Conservation (phyloP, 169 alveolate species). For the Eimeria maxima region DNA sequence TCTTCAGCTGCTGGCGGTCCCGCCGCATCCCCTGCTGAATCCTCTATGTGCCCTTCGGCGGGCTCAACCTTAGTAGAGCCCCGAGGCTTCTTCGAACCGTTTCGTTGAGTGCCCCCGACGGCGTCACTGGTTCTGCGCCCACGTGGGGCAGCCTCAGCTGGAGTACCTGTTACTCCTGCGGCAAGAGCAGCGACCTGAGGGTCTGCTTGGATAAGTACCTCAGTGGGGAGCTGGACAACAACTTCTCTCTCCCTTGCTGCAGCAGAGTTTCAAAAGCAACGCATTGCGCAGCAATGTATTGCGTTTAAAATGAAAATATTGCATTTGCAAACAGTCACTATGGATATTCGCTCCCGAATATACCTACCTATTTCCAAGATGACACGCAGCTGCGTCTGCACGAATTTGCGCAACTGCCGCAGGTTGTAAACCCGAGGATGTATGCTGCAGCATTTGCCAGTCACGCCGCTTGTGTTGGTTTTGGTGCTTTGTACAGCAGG, state of each 20-base stretch:
- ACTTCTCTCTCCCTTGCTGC: slow-evolving; percentile 56
- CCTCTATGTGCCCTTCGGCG: background rate
- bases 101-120: slow-evolving; percentile 36
- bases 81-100: slow-evolving; percentile 20
- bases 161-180: background rate
- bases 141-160: slow-evolving; percentile 39
- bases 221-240: slow-evolving; percentile 46
- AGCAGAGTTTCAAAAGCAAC: background rate
- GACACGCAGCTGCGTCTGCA: slow-evolving; percentile 29
- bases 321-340: background rate
- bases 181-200: slow-evolving; percentile 22
- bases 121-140: slow-evolving; percentile 67
- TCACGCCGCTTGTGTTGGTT: background rate
- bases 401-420: slow-evolving; percentile 30
- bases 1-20: slow-evolving; percentile 48
- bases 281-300: background rate
- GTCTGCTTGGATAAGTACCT: slow-evolving; percentile 43
- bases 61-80: background rate
- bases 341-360: background rate
- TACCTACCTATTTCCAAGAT: slow-evolving; percentile 72
- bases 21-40: slow-evolving; percentile 35
- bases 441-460: background rate
- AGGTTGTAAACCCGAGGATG: slow-evolving; percentile 42
- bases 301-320: background rate
- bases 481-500: slow-evolving; percentile 2